Conservation (phyloP, 2,329 filamentous ascomycete species). For the Hyphodiscus sp. region DNA sequence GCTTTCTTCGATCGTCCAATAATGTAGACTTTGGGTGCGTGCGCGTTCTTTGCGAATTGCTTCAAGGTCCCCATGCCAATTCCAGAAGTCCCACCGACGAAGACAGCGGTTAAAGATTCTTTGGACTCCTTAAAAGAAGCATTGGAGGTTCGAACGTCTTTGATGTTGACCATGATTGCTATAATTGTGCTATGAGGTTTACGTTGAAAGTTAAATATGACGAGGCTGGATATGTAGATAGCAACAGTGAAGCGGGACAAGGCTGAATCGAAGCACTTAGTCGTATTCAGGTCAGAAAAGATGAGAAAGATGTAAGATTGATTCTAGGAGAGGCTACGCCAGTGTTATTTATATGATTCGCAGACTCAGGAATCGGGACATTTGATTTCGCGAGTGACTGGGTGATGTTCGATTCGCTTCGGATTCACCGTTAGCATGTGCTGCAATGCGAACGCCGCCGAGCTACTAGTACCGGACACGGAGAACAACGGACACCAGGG, state of each 20-base stretch:
- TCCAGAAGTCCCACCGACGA: constrained; percentile 49
- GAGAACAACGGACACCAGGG: too few species aligned
- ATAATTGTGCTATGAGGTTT: not conserved
- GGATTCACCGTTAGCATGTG: not conserved
- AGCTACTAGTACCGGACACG: not conserved
- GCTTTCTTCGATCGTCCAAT: constrained; percentile 39
- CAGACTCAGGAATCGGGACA: not conserved
- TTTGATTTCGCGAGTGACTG: not conserved
- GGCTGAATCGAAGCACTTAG: not conserved
- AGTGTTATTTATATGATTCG: not conserved
- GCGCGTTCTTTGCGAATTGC: constrained; percentile 36
- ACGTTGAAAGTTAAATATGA: not conserved
- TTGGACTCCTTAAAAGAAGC: constrained; percentile 25
- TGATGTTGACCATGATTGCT: constrained; percentile 28
- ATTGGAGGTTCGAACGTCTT: constrained; percentile 34
- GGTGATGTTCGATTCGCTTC: not conserved
- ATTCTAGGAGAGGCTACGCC: not conserved
- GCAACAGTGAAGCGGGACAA: not conserved
- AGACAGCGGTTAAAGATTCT: constrained; percentile 39
- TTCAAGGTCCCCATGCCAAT: constrained; percentile 45
- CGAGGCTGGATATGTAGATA: not conserved
- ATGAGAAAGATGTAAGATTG: not conserved
- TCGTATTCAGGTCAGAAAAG: not conserved
- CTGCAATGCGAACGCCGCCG: not conserved
- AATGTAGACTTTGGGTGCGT: constrained; percentile 43